Evolutionary conservation across 208 protist species (phyloP).

Genomic region (Porcisia deanei): DNA sequence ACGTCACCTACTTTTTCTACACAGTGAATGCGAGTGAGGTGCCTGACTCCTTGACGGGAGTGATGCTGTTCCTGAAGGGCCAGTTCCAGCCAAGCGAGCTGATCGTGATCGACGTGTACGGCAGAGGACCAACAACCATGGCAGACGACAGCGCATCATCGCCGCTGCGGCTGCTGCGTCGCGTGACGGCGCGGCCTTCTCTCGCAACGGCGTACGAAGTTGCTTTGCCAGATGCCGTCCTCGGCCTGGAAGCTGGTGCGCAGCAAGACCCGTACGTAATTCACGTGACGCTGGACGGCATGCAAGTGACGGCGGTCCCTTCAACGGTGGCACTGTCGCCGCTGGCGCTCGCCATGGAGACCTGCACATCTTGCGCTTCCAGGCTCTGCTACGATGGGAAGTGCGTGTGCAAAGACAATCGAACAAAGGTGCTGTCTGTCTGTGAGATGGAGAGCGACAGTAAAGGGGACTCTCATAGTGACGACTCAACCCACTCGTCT

Average conservation of each 20-base stretch:
- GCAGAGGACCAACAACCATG: background rate
- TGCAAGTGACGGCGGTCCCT: slow-evolving; percentile 30
- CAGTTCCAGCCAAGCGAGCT: slow-evolving; percentile 29
- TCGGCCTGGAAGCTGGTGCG: slow-evolving; percentile 10
- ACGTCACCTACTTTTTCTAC: slow-evolving; percentile 39
- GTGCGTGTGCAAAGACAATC: slow-evolving; percentile 40
- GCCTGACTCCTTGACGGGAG: slow-evolving; percentile 6
- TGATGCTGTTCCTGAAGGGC: slow-evolving; percentile 30
- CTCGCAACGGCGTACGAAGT: slow-evolving; percentile 14
- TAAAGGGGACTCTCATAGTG: slow-evolving; percentile 24
- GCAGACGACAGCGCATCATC: background rate
- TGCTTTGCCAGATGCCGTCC: slow-evolving; percentile 25
- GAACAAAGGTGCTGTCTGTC: slow-evolving; percentile 22
- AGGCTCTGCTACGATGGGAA: slow-evolving; percentile 36
- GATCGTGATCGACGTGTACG: slow-evolving; percentile 32
- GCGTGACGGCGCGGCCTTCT: slow-evolving; percentile 19
- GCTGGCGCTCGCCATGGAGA: slow-evolving; percentile 50
- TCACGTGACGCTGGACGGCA: slow-evolving; percentile 41
- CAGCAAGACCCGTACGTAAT: slow-evolving; percentile 21
- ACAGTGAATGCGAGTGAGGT: slow-evolving; percentile 16
- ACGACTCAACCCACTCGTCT: background rate
- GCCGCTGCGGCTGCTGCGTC: slow-evolving; percentile 16
- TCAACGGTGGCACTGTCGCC: slow-evolving; percentile 55
- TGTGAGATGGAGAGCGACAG: slow-evolving; percentile 12
- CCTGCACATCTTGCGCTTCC: slow-evolving; percentile 43